Conservation (phyloP, 177 flowering plant genomes). For the Vitis hybrid region DNA sequence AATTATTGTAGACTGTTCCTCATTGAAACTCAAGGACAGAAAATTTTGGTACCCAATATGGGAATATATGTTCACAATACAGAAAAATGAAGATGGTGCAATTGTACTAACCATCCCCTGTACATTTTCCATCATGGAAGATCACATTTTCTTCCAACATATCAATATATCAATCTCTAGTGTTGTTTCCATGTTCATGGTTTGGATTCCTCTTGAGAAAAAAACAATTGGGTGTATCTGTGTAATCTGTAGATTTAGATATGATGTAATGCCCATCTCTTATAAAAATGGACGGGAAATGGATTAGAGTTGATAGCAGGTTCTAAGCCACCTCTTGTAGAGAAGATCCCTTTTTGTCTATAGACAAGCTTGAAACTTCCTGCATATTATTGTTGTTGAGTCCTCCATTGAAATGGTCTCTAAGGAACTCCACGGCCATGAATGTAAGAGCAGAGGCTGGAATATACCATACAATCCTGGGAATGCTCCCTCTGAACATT, state of each 20-base stretch:
- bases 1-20: too few relatives aligned
- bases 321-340: slow-evolving; percentile 37
- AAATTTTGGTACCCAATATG: too few relatives aligned
- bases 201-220: background rate
- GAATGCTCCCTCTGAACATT: slow-evolving; percentile 82
- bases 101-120: too few relatives aligned
- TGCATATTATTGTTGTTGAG: slow-evolving; percentile 16
- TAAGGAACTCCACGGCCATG: slow-evolving; percentile 90
- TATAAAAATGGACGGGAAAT: background rate
- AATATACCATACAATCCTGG: slow-evolving; percentile 86
- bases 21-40: too few relatives aligned
- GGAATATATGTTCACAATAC: too few relatives aligned
- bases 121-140: too few relatives aligned
- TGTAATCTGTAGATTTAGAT: background rate
- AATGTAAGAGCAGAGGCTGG: slow-evolving; percentile 94
- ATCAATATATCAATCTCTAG: too few relatives aligned
- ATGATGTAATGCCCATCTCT: slow-evolving; percentile 12
- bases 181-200: background rate
- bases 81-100: too few relatives aligned
- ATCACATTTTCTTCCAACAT: too few relatives aligned
- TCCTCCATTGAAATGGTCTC: slow-evolving; percentile 63
- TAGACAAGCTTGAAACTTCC: slow-evolving; percentile 49
- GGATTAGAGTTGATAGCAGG: background rate
- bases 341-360: slow-evolving; percentile 49
- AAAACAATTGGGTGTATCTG: background rate